Base-by-base conservation (phyloP, 1,284 basidiomycete species). In the Ustilago curta region DNA sequence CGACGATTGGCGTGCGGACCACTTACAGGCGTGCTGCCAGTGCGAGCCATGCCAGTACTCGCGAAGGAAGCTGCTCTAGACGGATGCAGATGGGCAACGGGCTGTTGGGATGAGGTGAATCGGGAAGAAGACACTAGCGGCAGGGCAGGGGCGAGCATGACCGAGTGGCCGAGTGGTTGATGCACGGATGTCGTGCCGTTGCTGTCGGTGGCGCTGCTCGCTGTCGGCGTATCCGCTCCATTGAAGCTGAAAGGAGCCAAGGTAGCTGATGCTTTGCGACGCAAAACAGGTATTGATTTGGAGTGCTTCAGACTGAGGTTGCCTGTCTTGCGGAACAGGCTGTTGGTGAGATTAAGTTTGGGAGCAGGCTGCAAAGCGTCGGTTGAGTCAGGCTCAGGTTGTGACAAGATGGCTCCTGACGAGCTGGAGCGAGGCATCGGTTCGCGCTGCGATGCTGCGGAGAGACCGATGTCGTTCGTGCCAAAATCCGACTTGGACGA, bases 241-340 rank as follows among this genome's bases (percentile, higher is more conserved):
- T 12, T 25, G 23, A 43, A 49, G 29, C 40, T 14, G 9, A 49
- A 31, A 25, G 62, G 12, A n/a, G 56, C 45, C 9, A 68, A 61
- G 19, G 29, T 40, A n/a, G 65, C 35, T 8, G 70, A 73, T 18
- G 61, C 47, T 49, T 74, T 76, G 43, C 73, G 68, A 47, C 73
- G 62, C 16, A 78, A 55, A 4, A 73, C 73, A 1, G 77, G 77
- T 1, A 78, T 78, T 11, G 77, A 78, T 32, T 48, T 72, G 55
- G 77, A 78, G 25, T 73, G 60, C 18, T 67, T 78, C 9, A 78
- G 59, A 19, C 65, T 72, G 50, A 69, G 54, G 29, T 68, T 72
- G 43, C 74, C 70, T 8, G 74, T 66, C 44, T 59, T 72, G 37
- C 74, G 74, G 16, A 72, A 63, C 29, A 71, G 64, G 39, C 61